Evolutionary conservation across 2,329 filamentous ascomycete genomes (phyloP), one percentile per base, ranked within the genome.

Genomic region (Harringtonia aguacate): DNA sequence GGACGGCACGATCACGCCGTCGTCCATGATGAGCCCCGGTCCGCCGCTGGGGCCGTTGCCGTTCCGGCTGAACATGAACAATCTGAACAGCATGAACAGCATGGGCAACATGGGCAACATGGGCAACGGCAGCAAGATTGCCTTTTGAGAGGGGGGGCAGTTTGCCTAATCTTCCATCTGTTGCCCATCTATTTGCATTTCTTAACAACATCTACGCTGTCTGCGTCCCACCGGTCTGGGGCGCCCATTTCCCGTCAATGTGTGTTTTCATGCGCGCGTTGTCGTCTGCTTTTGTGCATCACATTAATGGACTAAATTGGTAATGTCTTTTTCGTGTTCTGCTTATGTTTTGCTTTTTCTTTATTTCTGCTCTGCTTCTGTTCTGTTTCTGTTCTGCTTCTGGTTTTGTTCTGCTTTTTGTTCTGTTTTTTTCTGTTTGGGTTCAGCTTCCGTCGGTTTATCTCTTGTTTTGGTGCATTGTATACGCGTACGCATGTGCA

Each of bases 1-100:
- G 7, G 58, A 61, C 33, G 55, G 58, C 30, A 46, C 53, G 21
- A 51, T 56, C 43, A 58, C 56, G 14, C 56, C 59, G 5, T 53
- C 48, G 24, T 58, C 56, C 8, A 55, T 55, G 36, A 43, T 60
- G 5, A 59, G 55, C 46, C 56, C 56, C 1, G 53, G 53, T n/a
- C n/a, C n/a, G 1, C 43, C 51, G 10, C 37, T 54, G 6, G 52
- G 50, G 2, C 50, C 51, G 24, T 44, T 59, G 36, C 53, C 56
- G 2, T 52, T 61, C 9, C 50, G 59, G 35, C 52, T 59, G n/a
- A 53, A 55, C 36, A 55, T 54, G 41, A 54, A 55, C 41, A 52
- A n/a, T n/a, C n/a, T n/a, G n/a, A n/a, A n/a, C n/a, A n/a, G n/a
- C n/a, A n/a, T n/a, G n/a, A n/a, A n/a, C n/a, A n/a, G n/a, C n/a